Evolutionary conservation across 129 eudicot species (phyloP).

Genomic region (Pittosporum tobira): DNA sequence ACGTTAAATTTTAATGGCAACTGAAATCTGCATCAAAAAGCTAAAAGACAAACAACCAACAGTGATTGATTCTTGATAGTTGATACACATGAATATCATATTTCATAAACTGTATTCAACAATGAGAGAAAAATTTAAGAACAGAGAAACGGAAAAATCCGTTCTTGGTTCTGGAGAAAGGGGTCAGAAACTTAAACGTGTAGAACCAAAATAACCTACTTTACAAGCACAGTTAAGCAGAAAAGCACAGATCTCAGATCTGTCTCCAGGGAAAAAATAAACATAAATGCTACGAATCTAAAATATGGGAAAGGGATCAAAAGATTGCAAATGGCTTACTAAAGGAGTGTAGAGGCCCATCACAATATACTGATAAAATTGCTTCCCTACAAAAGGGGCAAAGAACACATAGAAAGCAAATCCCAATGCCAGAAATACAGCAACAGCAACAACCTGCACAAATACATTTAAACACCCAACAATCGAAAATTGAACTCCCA

Average conservation of each 20-base stretch:
- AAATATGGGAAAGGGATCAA: slow-evolving; percentile 2
- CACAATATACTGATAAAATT: slow-evolving; percentile 73
- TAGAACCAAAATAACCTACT: slow-evolving; percentile 11
- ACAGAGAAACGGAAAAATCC: slow-evolving; percentile 13
- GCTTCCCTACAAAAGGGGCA: slow-evolving; percentile 96
- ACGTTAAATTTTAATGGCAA: slow-evolving; percentile 18
- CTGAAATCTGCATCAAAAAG: slow-evolving; percentile 13
- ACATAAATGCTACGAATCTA: background rate
- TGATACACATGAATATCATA: slow-evolving; percentile 6
- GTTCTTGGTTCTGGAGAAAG: slow-evolving; percentile 4
- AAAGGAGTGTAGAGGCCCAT: slow-evolving; percentile 99
- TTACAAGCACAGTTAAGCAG: slow-evolving; percentile 16
- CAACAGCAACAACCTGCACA: slow-evolving; percentile 91
- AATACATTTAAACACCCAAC: background rate
- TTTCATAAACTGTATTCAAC: background rate
- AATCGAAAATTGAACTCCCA: slow-evolving; percentile 1
- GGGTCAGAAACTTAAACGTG: slow-evolving; percentile 1
- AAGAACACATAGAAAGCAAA: slow-evolving; percentile 99
- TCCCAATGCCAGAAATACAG: slow-evolving; percentile 95
- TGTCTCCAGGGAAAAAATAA: slow-evolving; percentile 6
- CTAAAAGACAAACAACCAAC: slow-evolving; percentile 32
- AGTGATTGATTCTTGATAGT: slow-evolving; percentile 10
- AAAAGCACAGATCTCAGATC: slow-evolving; percentile 45
- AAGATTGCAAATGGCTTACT: slow-evolving; percentile 38
- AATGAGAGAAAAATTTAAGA: background rate